Conservation (phyloP, 2,329 filamentous ascomycete species). For the Trichophyton schoenleinii region DNA sequence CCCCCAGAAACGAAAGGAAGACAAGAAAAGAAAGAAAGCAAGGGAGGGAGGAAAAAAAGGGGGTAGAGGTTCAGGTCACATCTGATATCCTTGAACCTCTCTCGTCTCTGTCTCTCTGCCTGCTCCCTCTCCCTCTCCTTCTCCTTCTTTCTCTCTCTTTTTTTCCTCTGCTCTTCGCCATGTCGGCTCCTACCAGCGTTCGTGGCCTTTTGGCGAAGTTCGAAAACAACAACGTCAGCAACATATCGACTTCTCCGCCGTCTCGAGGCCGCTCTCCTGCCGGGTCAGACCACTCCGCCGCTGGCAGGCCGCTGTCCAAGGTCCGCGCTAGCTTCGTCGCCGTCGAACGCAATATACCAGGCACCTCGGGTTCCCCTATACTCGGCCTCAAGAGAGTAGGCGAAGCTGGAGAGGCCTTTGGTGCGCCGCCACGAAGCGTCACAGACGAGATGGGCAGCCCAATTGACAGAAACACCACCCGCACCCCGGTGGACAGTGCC, state of each 20-base stretch:
- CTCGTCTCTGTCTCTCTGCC: too few species aligned
- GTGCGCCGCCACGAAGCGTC: slow-evolving; percentile 15
- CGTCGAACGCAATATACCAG: slow-evolving; percentile 40
- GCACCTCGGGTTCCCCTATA: slow-evolving; percentile 19
- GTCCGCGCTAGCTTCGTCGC: slow-evolving; percentile 64
- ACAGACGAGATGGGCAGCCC: slow-evolving; percentile 22
- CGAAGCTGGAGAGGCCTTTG: slow-evolving; percentile 24
- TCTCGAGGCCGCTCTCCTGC: slow-evolving; percentile 59
- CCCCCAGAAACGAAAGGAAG: background rate
- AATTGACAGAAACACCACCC: slow-evolving; percentile 11
- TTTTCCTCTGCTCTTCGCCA: background rate
- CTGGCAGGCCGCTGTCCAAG: slow-evolving; percentile 55
- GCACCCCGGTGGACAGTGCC: slow-evolving; percentile 6
- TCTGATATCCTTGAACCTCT: slow-evolving; percentile 3
- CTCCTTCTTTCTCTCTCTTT: too few species aligned
- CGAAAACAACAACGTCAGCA: slow-evolving; percentile 58
- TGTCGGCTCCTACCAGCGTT: slow-evolving; percentile 40
- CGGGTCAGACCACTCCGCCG: slow-evolving; percentile 29
- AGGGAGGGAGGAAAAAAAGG: background rate
- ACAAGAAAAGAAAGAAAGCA: background rate
- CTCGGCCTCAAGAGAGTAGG: slow-evolving; percentile 32
- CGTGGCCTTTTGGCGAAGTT: slow-evolving; percentile 70
- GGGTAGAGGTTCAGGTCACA: slow-evolving; percentile 3
- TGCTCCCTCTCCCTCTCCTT: too few species aligned
- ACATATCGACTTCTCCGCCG: slow-evolving; percentile 49